Percentiles rank a stretch among this genome's conserved stretches.
These are phyloP conservation scores for Paraconiothyrium brasiliense DNA, from an alignment of 2,329 filamentous ascomycete genomes.

Conservation along the genomic window DNA sequence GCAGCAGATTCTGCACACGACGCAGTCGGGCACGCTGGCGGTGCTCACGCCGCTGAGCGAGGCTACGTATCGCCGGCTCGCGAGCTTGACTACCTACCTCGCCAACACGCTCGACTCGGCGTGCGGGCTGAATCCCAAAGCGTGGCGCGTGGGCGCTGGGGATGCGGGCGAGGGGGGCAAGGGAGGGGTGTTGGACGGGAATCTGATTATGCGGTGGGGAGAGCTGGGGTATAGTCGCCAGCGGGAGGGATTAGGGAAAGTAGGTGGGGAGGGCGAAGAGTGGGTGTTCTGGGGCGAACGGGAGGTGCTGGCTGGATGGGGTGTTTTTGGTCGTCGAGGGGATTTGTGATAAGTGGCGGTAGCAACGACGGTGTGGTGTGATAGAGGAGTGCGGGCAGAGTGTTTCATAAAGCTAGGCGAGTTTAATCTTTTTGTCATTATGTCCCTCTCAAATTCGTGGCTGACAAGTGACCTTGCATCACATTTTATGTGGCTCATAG, in stretches of 20 bases:
- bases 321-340: conserved; percentile 57
- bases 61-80: conserved; percentile 82
- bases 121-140: conserved; percentile 84
- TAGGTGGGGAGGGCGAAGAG: conserved; percentile 71
- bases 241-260: conserved; percentile 76
- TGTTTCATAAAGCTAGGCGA: not conserved
- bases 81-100: conserved; percentile 82
- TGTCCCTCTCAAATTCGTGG: not conserved
- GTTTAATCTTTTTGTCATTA: not conserved
- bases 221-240: conserved; percentile 77
- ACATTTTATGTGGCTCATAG: not conserved
- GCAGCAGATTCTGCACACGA: conserved; percentile 45
- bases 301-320: conserved; percentile 70
- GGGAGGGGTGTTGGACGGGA: conserved; percentile 75
- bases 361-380: not conserved
- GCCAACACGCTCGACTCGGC: conserved; percentile 77
- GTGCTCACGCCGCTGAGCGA: conserved; percentile 82
- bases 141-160: conserved; percentile 68
- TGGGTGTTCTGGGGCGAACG: conserved; percentile 76
- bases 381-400: not conserved
- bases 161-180: conserved; percentile 48
- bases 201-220: conserved; percentile 76
- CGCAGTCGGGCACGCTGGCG: conserved; percentile 75
- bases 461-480: not conserved
- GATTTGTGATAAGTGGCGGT: not conserved